A percentile compares a stretch with the other conserved stretches of the same genome.
phyloP scores from a whole-genome alignment of 2,329 filamentous ascomycete genomes.

The Elsinoe ampelina region DNA sequence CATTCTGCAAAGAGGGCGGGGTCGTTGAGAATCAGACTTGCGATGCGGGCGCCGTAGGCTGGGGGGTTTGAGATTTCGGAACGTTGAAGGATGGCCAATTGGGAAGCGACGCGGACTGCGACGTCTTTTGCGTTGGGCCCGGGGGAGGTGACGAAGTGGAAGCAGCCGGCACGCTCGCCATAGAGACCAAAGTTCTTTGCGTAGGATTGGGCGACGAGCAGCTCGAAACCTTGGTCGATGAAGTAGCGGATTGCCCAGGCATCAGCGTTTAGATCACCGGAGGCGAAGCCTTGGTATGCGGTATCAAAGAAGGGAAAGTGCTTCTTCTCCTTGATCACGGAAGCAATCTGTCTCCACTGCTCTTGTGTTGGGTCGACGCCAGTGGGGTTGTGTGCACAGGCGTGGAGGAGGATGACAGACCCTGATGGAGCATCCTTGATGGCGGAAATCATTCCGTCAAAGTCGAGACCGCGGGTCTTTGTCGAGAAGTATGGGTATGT shows the following conservation, averaged over 20 bases:
- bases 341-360: conserved; percentile 87
- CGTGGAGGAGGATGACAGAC: conserved; percentile 17
- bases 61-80: conserved; percentile 97
- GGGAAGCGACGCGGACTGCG: conserved; percentile 62
- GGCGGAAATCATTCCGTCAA: conserved; percentile 80
- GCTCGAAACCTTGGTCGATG: conserved; percentile 75
- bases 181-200: conserved; percentile 68
- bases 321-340: conserved; percentile 62
- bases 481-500: conserved; percentile 92
- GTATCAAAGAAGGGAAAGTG: conserved; percentile 99
- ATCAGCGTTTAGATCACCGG: conserved; percentile 75
- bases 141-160: conserved; percentile 81
- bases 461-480: conserved; percentile 81
- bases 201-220: conserved; percentile 45
- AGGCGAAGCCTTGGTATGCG: conserved; percentile 96
- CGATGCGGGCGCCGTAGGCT: conserved; percentile 86
- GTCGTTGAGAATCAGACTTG: conserved; percentile 76
- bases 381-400: conserved; percentile 96
- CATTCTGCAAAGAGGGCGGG: conserved; percentile 73
- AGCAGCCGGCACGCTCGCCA: conserved; percentile 88
- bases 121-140: conserved; percentile 54
- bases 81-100: conserved; percentile 88
- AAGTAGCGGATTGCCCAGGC: conserved; percentile 93
- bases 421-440: conserved; percentile 68
- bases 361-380: conserved; percentile 89